A percentile compares a stretch with the other conserved stretches of the same genome.
Conservation (phyloP, 495 filamentous ascomycete species). For the Lophium mytilinum region DNA sequence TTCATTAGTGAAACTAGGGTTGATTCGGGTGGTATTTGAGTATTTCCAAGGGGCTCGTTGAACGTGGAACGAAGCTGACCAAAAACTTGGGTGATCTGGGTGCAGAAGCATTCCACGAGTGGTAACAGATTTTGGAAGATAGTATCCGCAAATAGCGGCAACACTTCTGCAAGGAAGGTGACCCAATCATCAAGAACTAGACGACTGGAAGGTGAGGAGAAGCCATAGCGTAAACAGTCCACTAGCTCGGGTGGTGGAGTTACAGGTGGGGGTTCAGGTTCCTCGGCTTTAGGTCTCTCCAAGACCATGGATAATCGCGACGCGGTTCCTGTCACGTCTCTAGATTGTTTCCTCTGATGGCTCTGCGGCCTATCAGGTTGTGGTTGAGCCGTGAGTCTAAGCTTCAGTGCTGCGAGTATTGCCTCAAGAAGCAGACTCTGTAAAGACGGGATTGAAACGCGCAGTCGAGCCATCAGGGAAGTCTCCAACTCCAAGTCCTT, state of each 20-base stretch:
- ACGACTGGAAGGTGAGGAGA: conserved; percentile 65
- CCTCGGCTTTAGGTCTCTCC: conserved; percentile 9
- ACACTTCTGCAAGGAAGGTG: conserved; percentile 69
- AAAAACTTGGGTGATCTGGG: conserved; percentile 64
- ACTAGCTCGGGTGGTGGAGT: conserved; percentile 67
- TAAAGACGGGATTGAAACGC: conserved; percentile 45
- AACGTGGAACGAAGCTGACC: conserved; percentile 52
- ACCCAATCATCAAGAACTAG: conserved; percentile 87
- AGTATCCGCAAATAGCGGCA: conserved; percentile 70
- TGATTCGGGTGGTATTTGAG: conserved; percentile 48
- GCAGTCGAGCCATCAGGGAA: conserved; percentile 61
- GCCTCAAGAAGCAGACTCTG: conserved; percentile 22
- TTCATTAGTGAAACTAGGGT: conserved; percentile 72
- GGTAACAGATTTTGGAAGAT: conserved; percentile 88
- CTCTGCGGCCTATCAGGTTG: neutral
- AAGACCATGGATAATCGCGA: conserved; percentile 13
- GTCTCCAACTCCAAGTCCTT: conserved; percentile 64
- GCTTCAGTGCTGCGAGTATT: conserved; percentile 21
- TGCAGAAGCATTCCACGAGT: conserved; percentile 80
- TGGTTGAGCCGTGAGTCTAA: conserved; percentile 7
- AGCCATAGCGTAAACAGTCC: conserved; percentile 73
- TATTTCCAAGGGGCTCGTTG: conserved; percentile 25
- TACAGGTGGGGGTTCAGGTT: conserved; percentile 1
- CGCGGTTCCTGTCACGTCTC: neutral
- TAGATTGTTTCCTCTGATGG: conserved; percentile 6